Evolutionary conservation across 1,139 yeast species (phyloP).

Genomic region (Zygosaccharomyces pseudobailii): DNA sequence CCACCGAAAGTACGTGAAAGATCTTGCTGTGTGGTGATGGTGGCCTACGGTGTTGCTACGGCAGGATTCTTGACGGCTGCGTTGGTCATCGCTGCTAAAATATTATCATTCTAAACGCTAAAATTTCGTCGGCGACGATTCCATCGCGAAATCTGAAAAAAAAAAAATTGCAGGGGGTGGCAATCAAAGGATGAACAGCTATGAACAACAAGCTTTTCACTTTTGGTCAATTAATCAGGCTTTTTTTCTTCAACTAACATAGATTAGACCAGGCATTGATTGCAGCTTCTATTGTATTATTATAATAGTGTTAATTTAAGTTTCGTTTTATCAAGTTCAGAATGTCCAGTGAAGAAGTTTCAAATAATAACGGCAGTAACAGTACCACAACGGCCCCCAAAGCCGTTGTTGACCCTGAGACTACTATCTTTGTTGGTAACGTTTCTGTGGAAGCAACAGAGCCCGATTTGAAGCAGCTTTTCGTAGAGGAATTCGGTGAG

Average conservation of each 20-base stretch:
- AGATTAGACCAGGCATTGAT: not conserved
- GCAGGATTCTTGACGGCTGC: not conserved
- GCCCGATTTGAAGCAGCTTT: slow-evolving; percentile 27
- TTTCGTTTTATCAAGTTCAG: not conserved
- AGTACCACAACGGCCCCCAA: slow-evolving; percentile 6
- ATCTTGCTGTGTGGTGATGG: not conserved
- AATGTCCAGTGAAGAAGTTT: slow-evolving; percentile 14
- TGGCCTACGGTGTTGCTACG: not conserved
- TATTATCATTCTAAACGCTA: not conserved
- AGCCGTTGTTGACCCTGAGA: slow-evolving; percentile 30
- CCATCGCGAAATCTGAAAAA: not conserved
- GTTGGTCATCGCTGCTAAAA: not conserved
- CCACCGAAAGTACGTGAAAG: not conserved
- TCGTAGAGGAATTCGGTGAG: slow-evolving; percentile 24
- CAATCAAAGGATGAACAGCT: slow-evolving; percentile 1
- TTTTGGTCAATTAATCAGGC: not conserved
- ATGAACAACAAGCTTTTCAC: slow-evolving; percentile 1
- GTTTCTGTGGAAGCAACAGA: slow-evolving; percentile 30
- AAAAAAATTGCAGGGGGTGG: slow-evolving; percentile 6
- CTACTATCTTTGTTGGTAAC: slow-evolving; percentile 34
- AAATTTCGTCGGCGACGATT: not conserved
- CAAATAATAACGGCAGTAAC: slow-evolving; percentile 5
- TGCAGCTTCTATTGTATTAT: slow-evolving; percentile 2
- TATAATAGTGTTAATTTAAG: not conserved
- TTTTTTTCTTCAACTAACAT: not conserved